Evolutionary conservation across 176 grass and related monocot genomes (phyloP), one percentile per base, ranked within the genome.

Genomic region (Canna indica): DNA sequence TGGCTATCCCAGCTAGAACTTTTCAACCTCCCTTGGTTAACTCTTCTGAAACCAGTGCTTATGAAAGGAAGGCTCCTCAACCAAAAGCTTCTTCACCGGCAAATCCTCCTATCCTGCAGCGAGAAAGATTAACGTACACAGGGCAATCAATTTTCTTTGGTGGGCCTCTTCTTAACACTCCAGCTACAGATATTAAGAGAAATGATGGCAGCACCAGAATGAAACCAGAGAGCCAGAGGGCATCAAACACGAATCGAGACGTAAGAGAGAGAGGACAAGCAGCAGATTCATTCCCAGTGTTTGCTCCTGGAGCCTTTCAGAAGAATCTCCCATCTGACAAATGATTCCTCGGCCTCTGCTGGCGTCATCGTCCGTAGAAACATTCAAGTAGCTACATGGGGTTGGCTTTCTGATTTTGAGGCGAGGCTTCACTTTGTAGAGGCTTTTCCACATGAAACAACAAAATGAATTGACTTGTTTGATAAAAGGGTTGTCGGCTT

Each of bases 141-240:
- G 84, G 90, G 8, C 95, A 87, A 28, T 93, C 89, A 0, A 99
- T 99, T 80, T 99, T 99, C 87, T 99, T 94, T 45, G 95, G 90
- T 5, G 95, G 95, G 2, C 95, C 95, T 41, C 91, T 99, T 70
- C 54, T 99, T n/a, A 80, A 79, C 41, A 76, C 80, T 11, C 68
- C 79, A 7, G 70, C 74, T 72, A 52, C 48, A n/a, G 77, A 79
- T 0, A 8, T 31, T 3, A 72, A 71, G 26, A 79, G 76, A 72
- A 32, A 27, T 34, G 71, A 67, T 30, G 41, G 42, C 46, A 47
- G 31, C 14, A 13, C 4, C n/a, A 20, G 35, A 83, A 71, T 28
- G 84, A 91, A 75, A 41, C 83, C 76, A 15, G 88, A 88, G 33
- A 76, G 41, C 75, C 63, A 73, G 45, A 88, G 84, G 59, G 81